A percentile compares a stretch with the other conserved stretches of the same genome.
These are phyloP conservation scores for Blastobotrys elegans DNA, from an alignment of 1,139 yeast species.

Conservation along the genomic window DNA sequence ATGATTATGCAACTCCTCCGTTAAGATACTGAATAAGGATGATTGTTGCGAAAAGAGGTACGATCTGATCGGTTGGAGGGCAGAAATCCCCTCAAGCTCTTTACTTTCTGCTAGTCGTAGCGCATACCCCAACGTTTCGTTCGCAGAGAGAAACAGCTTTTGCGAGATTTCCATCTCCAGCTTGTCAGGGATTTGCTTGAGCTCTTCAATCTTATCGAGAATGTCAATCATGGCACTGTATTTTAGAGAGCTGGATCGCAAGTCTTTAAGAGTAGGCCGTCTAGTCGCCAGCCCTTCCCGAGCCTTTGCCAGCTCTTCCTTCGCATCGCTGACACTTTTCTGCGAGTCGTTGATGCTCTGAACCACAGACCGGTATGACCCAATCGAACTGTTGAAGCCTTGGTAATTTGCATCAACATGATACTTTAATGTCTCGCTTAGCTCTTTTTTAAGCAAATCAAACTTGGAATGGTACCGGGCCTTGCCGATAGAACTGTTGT, in stretches of 20 bases:
- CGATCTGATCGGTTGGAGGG: slow-evolving; percentile 51
- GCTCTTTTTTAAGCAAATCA: slow-evolving; percentile 52
- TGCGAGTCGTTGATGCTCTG: slow-evolving; percentile 56
- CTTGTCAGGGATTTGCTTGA: slow-evolving; percentile 55
- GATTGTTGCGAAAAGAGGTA: slow-evolving; percentile 58
- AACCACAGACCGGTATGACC: slow-evolving; percentile 63
- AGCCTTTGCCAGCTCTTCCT: slow-evolving; percentile 45
- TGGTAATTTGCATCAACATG: slow-evolving; percentile 79
- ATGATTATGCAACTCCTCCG: slow-evolving; percentile 73
- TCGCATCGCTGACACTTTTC: slow-evolving; percentile 46
- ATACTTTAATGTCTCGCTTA: slow-evolving; percentile 50
- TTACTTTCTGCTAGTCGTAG: slow-evolving; percentile 53
- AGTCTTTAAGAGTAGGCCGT: slow-evolving; percentile 54
- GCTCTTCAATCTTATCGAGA: slow-evolving; percentile 60
- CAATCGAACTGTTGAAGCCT: slow-evolving; percentile 76
- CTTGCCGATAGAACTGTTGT: slow-evolving; percentile 81
- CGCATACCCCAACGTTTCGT: slow-evolving; percentile 54
- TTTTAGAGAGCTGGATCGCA: slow-evolving; percentile 57
- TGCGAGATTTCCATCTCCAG: slow-evolving; percentile 63
- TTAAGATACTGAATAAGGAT: slow-evolving; percentile 61
- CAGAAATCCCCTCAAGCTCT: slow-evolving; percentile 58
- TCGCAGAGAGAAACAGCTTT: slow-evolving; percentile 67
- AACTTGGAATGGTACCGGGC: slow-evolving; percentile 63
- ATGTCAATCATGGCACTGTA: slow-evolving; percentile 69
- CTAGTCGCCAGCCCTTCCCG: slow-evolving; percentile 50